Percentiles rank a stretch among this genome's conserved stretches.
Evolutionary conservation across 805 yeast genomes (phyloP).

Genomic region (Starmerella stellata): DNA sequence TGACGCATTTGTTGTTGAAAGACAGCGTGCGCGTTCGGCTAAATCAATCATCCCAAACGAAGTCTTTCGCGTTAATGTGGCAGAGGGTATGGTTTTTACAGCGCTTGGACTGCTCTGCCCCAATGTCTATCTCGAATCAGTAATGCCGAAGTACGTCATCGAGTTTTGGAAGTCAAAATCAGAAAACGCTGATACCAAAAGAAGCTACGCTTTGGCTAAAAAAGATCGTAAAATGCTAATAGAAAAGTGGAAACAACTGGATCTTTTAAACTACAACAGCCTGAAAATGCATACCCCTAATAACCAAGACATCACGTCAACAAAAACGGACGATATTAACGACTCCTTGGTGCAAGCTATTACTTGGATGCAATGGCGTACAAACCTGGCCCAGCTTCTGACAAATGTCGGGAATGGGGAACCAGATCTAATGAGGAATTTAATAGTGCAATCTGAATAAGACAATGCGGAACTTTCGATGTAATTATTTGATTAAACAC

Average conservation of each 20-base stretch:
- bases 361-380: constrained; percentile 31
- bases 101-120: constrained; percentile 12
- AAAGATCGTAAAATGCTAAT: constrained; percentile 15
- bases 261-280: too few relatives aligned
- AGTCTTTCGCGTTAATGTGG: constrained; percentile 34
- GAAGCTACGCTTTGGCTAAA: constrained; percentile 16
- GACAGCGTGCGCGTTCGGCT: constrained; percentile 37
- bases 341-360: constrained; percentile 49
- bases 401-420: neutral
- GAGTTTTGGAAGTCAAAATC: constrained; percentile 16
- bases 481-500: too few relatives aligned
- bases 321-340: constrained; percentile 46
- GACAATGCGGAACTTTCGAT: too few relatives aligned
- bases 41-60: constrained; percentile 32
- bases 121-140: constrained; percentile 10
- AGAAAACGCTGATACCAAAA: neutral
- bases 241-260: constrained; percentile 8
- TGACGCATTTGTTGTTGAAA: constrained; percentile 32
- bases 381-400: constrained; percentile 13
- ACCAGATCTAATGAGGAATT: too few relatives aligned
- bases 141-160: constrained; percentile 17
- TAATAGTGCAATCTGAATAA: too few relatives aligned
- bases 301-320: constrained; percentile 2
- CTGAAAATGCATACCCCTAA: too few relatives aligned
- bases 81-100: constrained; percentile 34